Conservation (phyloP, 306 rosid genomes). For the Casuarina cunninghamiana region DNA sequence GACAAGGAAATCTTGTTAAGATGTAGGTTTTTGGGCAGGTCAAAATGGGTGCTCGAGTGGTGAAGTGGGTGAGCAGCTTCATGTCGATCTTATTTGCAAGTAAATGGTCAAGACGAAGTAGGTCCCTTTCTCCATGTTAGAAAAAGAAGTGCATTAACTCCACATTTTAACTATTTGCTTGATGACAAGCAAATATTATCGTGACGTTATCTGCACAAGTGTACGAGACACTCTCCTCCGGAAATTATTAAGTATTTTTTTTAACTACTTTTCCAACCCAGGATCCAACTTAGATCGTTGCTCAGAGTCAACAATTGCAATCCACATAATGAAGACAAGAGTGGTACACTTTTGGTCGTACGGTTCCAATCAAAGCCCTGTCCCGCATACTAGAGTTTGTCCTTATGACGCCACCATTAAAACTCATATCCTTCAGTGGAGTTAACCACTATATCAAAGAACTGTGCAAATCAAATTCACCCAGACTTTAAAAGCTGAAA, state of each 20-base stretch:
- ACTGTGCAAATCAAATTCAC: no score
- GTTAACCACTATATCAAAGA: no score
- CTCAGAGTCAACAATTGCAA: neutral
- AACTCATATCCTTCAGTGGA: no score
- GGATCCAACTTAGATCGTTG: neutral
- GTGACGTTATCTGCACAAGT: neutral
- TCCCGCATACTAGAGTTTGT: neutral
- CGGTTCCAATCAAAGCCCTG: neutral
- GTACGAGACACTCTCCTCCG: neutral
- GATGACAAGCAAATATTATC: neutral
- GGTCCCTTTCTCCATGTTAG: neutral
- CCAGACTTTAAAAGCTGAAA: no score
- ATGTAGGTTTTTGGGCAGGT: no score
- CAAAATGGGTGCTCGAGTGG: no score
- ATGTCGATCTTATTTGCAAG: neutral
- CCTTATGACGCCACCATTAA: no score
- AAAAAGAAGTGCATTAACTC: neutral
- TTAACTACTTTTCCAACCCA: neutral
- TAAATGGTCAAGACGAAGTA: neutral
- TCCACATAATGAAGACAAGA: neutral
- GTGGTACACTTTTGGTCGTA: neutral
- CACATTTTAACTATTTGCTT: neutral
- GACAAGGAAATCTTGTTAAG: no score
- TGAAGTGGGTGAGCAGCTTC: no score
- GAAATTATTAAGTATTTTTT: neutral